Evolutionary conservation across 2,329 filamentous ascomycete species (phyloP), one percentile per base, ranked within the genome.

Genomic region (Acephala macrosclerotiorum): DNA sequence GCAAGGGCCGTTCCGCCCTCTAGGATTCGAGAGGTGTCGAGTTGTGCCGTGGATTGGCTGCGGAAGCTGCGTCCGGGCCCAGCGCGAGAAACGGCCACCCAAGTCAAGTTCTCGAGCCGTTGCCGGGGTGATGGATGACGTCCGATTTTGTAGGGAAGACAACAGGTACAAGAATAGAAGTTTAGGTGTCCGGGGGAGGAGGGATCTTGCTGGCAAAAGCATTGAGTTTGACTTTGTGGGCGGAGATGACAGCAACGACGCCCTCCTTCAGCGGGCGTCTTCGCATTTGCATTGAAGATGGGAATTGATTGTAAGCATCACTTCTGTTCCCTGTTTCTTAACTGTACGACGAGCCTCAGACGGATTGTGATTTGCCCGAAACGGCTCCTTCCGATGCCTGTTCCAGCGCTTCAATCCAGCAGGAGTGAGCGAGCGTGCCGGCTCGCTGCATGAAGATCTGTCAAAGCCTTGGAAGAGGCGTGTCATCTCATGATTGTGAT

Each of bases 1-100:
- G 61, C 56, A 55, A 66, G 64, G 65, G 65, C 40, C 60, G 65
- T 57, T 22, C 65, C 60, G 60, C 47, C 45, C 60, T 62, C 55
- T 59, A 64, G 57, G 57, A 64, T 59, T 18, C n/a, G 20, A 58
- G 60, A 26, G 49, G 35, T 63, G 60, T 36, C 49, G 40, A 11
- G 26, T 64, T 35, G n/a, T 16, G 20, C 22, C 16, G 12, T n/a
- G 49, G 29, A 66, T 58, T 66, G 64, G 64, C 40, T 47, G 47
- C 25, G 49, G 49, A 40, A 16, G 26, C 9, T 25, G 3, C 22
- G 26, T 22, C 20, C 45, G 25, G 14, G 22, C 8, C 9, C 18
- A 25, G 20, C 45, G 7, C 42, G 18, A 47, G 12, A 14, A n/a
- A 12, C n/a, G 45, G 18, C n/a, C n/a, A 11, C 3, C 33, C 8